Conservation (phyloP, 768 basidiomycete genomes). For the Russula brevipes region DNA sequence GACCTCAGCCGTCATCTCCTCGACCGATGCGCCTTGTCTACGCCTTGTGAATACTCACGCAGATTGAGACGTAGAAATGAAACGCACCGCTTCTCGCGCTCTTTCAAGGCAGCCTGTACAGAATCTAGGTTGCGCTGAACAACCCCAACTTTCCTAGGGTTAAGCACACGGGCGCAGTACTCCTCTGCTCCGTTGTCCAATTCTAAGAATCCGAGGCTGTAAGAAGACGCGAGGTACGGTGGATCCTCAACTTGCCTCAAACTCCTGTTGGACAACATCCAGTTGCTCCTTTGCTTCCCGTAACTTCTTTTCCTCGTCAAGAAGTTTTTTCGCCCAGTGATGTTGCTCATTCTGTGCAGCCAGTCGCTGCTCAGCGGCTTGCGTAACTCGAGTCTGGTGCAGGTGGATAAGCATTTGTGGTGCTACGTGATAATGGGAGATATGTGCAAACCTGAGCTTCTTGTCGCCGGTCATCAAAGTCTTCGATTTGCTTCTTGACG, state of each 20-base stretch:
- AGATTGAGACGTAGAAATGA: slow-evolving; percentile 5
- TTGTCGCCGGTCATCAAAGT: slow-evolving; percentile 43
- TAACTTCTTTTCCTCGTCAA: slow-evolving; percentile 44
- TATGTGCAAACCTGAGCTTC: slow-evolving; percentile 43
- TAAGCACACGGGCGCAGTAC: slow-evolving; percentile 53
- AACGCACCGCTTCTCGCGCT: slow-evolving; percentile 57
- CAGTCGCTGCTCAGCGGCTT: slow-evolving; percentile 46
- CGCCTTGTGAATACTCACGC: slow-evolving; percentile 1
- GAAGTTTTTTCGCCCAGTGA: slow-evolving; percentile 50
- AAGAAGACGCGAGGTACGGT: neutral
- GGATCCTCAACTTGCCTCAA: slow-evolving; percentile 42
- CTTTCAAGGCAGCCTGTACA: slow-evolving; percentile 57
- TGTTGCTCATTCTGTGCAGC: slow-evolving; percentile 44
- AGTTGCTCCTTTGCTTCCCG: slow-evolving; percentile 42
- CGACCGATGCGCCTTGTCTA: slow-evolving; percentile 73
- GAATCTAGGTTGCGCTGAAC: slow-evolving; percentile 61
- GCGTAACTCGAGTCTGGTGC: slow-evolving; percentile 45
- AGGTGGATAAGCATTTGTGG: slow-evolving; percentile 11
- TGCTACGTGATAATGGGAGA: neutral
- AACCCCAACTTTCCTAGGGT: slow-evolving; percentile 51
- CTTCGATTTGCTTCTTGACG: slow-evolving; percentile 45
- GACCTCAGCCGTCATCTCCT: slow-evolving; percentile 69
- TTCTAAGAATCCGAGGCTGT: slow-evolving; percentile 34
- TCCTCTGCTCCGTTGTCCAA: slow-evolving; percentile 63
- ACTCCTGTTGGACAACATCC: slow-evolving; percentile 55